Base-by-base conservation (phyloP, 2,329 filamentous ascomycete genomes). In the Colletotrichum eremochloae region DNA sequence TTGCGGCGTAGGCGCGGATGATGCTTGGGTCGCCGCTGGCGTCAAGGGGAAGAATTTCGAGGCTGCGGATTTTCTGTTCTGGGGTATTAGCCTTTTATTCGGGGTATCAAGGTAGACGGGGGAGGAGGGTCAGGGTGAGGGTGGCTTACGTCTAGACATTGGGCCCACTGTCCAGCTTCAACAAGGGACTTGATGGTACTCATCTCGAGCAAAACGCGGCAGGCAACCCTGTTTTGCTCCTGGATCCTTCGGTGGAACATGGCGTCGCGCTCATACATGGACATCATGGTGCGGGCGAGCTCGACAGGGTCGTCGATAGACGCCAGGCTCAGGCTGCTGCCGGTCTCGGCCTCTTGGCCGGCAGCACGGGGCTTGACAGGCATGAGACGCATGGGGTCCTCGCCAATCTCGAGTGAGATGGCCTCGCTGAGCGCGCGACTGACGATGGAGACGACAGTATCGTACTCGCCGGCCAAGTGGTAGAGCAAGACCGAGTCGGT, bases 401-500 rank as follows among this genome's bases (percentile, higher is more conserved):
- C 92, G 65, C 94, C 95, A 76, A 97, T 89, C 77, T 97, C 95
- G 14, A 96, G 88, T 15, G 94, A 92, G 72, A 98, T 91, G 56
- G 94, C 94, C 81, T 98, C 95, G 68, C 95, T 97, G 46, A 99
- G 87, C 4, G 95, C 93, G 50, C 95, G 92, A 82, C 95, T 97
- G 78, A 98, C 90, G 75, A 98, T 96, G 36, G 89, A 86, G 55
- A 98, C 91, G n/a, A 98, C 97, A 66, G 92, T 95, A 80, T 99
- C 95, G 80, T 97, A 98, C 81, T 99, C 95, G 78, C 94, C 94
- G 0, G 96, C 96, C 55, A 99, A 87, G 81, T 99, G 96, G 81
- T 97, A 98, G 63, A 99, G 87, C 63, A 99, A 87, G 18, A 98
- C 96, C 2, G 97, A 95, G 82, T 99, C 96, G 0, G 96, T 97